These are phyloP conservation scores for Hypholoma fasciculare DNA, from an alignment of 768 basidiomycete species.

Conservation along the genomic window DNA sequence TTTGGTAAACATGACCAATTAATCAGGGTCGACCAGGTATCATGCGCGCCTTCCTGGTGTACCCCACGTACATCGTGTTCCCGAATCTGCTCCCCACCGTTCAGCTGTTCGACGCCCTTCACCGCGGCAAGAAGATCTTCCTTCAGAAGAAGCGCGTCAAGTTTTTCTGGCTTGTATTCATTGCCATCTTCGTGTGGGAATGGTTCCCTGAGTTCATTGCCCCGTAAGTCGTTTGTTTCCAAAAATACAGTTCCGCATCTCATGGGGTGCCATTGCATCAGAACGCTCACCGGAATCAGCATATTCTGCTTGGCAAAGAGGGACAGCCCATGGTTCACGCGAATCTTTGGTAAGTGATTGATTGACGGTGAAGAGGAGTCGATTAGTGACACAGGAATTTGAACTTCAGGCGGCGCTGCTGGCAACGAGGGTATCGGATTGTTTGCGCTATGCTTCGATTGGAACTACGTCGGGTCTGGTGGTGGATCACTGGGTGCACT, in stretches of 20 bases:
- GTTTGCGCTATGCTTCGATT: conserved; percentile 60
- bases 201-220: conserved; percentile 54
- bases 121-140: conserved; percentile 41
- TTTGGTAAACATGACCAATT: not conserved
- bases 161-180: conserved; percentile 56
- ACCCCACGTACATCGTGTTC: conserved; percentile 49
- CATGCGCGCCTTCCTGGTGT: conserved; percentile 52
- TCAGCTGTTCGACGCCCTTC: conserved; percentile 44
- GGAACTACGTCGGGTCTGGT: conserved; percentile 55
- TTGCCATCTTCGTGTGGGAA: conserved; percentile 57
- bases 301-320: conserved; percentile 56
- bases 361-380: not conserved
- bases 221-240: conserved; percentile 24
- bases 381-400: not conserved
- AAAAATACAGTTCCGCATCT: not conserved
- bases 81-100: conserved; percentile 37
- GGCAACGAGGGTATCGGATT: conserved; percentile 65
- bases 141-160: conserved; percentile 54
- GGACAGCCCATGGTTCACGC: conserved; percentile 48
- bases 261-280: conserved; percentile 18
- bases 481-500: conserved; percentile 45
- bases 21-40: conserved; percentile 23
- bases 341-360: conserved; percentile 46
- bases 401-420: conserved; percentile 44
- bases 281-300: conserved; percentile 59